phyloP scores from a whole-genome alignment of 352 stramenopile species.

The Globisporangium cystogenes region DNA sequence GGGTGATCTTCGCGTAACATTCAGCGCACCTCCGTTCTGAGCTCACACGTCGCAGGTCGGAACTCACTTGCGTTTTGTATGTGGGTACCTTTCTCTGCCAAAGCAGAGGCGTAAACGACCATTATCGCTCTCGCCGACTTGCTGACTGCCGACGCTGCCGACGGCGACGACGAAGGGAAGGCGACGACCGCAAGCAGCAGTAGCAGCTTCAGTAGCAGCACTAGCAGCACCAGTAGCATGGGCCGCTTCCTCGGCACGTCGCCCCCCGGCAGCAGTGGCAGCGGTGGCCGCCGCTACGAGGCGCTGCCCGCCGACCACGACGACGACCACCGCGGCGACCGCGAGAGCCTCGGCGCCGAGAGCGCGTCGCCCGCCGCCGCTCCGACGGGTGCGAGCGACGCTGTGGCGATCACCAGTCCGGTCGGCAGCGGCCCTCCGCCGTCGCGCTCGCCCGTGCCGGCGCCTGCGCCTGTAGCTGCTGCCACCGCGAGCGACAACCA shows the following conservation, averaged over 20 bases:
- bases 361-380: slow-evolving; percentile 1
- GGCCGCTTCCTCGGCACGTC: slow-evolving; percentile 47
- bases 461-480: too few relatives aligned
- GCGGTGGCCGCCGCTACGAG: slow-evolving; percentile 41
- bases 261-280: slow-evolving; percentile 24
- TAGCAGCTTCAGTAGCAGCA: background rate
- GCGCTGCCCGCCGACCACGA: slow-evolving; percentile 41
- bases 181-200: too few relatives aligned
- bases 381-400: background rate
- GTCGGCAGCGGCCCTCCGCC: slow-evolving; percentile 3
- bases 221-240: slow-evolving; percentile 19
- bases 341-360: slow-evolving; percentile 20
- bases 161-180: too few relatives aligned
- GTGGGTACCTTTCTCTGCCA: too few relatives aligned
- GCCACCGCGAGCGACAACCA: background rate
- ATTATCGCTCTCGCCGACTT: too few relatives aligned
- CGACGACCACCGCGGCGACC: slow-evolving; percentile 11
- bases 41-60: too few relatives aligned
- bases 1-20: too few relatives aligned
- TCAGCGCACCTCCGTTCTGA: too few relatives aligned
- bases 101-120: too few relatives aligned
- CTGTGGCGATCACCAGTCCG: slow-evolving; percentile 6
- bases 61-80: too few relatives aligned
- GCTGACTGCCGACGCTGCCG: too few relatives aligned
- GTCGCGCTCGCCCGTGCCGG: too few relatives aligned